Conservation (phyloP, 177 flowering plant genomes). For the Vitis hybrid region DNA sequence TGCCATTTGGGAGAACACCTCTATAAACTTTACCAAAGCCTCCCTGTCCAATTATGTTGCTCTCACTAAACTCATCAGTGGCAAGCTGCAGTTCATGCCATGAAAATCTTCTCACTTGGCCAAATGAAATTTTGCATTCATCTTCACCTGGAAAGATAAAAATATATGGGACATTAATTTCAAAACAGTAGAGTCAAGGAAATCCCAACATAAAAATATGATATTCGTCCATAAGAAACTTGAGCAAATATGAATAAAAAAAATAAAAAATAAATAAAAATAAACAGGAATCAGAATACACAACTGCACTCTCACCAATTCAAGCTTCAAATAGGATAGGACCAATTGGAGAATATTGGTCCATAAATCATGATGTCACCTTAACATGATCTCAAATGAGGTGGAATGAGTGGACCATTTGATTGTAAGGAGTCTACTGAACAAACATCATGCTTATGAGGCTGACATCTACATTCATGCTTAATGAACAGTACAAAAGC, state of each 20-base stretch:
- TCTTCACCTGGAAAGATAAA: conserved; percentile 57
- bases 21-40: too few species aligned
- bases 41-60: too few species aligned
- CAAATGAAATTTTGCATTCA: conserved; percentile 60
- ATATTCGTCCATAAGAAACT: background rate
- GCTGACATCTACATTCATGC: background rate
- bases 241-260: background rate
- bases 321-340: background rate
- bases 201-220: too few species aligned
- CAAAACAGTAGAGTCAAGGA: too few species aligned
- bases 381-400: background rate
- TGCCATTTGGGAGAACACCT: too few species aligned
- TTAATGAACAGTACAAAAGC: background rate
- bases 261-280: background rate
- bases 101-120: conserved; percentile 82
- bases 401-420: background rate
- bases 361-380: background rate
- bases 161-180: background rate
- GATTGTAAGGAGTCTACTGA: background rate
- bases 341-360: background rate
- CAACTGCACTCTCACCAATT: background rate
- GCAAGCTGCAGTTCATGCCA: conserved; percentile 74
- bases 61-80: too few species aligned
- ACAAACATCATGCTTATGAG: background rate
- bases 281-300: background rate